Conservation (phyloP, 495 filamentous ascomycete species). For the Poronia punctata region DNA sequence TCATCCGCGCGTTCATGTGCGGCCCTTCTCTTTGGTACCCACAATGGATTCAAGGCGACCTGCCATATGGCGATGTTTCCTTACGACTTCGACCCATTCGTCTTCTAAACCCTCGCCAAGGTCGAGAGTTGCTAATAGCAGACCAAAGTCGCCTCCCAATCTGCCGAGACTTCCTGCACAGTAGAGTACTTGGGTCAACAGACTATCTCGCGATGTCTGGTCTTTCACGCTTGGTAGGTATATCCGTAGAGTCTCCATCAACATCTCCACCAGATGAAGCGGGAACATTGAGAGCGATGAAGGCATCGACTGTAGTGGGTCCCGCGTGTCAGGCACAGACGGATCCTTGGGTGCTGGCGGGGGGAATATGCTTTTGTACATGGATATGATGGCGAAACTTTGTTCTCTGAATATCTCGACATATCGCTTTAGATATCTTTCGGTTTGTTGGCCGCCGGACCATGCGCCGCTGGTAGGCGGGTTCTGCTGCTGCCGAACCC, state of each 20-base stretch:
- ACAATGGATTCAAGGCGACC: constrained; percentile 78
- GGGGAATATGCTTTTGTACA: constrained; percentile 86
- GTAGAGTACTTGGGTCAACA: constrained; percentile 92
- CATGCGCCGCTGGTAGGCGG: constrained; percentile 34
- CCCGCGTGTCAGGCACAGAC: constrained; percentile 25
- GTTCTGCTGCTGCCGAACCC: constrained; percentile 33
- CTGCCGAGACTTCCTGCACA: constrained; percentile 90
- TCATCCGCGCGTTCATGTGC: constrained; percentile 2
- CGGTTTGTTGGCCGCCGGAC: constrained; percentile 84
- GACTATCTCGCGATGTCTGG: constrained; percentile 67
- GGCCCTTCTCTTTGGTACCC: constrained; percentile 34
- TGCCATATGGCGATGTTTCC: constrained; percentile 80
- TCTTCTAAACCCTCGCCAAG: constrained; percentile 48
- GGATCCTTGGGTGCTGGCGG: constrained; percentile 28
- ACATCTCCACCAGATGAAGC: constrained; percentile 71
- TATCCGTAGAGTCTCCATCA: constrained; percentile 66
- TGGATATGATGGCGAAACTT: constrained; percentile 87
- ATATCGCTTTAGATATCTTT: constrained; percentile 89
- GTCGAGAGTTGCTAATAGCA: constrained; percentile 70
- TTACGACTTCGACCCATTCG: constrained; percentile 89
- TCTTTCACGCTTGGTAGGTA: constrained; percentile 85
- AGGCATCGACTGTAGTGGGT: constrained; percentile 63
- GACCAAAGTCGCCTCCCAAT: constrained; percentile 86
- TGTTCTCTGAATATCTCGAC: constrained; percentile 98
- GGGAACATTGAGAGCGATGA: constrained; percentile 79